Percentiles rank a stretch among this genome's conserved stretches.
phyloP scores from a whole-genome alignment of 352 stramenopile species.

The Pythium graminicola region DNA sequence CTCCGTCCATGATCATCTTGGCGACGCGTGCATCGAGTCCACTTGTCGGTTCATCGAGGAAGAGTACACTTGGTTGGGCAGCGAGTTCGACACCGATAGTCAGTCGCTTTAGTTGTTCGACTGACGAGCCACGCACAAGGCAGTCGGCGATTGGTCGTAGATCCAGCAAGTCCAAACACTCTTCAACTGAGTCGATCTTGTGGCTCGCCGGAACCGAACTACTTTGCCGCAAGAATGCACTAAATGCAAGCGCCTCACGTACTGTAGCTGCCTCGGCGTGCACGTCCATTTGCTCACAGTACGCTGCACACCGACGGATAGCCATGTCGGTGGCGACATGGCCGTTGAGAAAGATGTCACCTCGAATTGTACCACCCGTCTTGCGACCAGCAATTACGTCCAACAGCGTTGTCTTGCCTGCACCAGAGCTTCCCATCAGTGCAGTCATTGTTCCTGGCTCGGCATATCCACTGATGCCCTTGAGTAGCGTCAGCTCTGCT shows the following conservation, averaged over 20 bases:
- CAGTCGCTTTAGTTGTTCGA: slow-evolving; percentile 60
- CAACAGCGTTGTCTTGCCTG: slow-evolving; percentile 93
- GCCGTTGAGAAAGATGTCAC: slow-evolving; percentile 86
- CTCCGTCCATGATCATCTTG: slow-evolving; percentile 81
- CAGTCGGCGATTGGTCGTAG: slow-evolving; percentile 49
- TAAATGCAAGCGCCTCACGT: slow-evolving; percentile 13
- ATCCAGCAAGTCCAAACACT: slow-evolving; percentile 33
- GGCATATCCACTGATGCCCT: slow-evolving; percentile 42
- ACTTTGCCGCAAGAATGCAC: slow-evolving; percentile 9
- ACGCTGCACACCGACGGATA: slow-evolving; percentile 33
- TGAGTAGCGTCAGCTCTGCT: slow-evolving; percentile 39
- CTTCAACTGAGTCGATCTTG: slow-evolving; percentile 32
- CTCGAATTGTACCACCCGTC: slow-evolving; percentile 74
- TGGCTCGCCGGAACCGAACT: slow-evolving; percentile 19
- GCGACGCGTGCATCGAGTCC: slow-evolving; percentile 85
- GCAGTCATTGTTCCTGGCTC: slow-evolving; percentile 49
- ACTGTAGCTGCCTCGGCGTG: slow-evolving; percentile 12
- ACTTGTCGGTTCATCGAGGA: slow-evolving; percentile 89
- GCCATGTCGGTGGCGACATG: slow-evolving; percentile 52
- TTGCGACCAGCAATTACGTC: slow-evolving; percentile 94
- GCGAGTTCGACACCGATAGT: slow-evolving; percentile 90
- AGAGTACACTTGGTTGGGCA: slow-evolving; percentile 79
- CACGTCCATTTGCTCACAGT: slow-evolving; percentile 35
- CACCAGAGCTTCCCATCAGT: slow-evolving; percentile 63
- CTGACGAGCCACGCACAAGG: slow-evolving; percentile 48